phyloP scores from a whole-genome alignment of 176 grass and related monocot genomes.

The Typha latifolia region DNA sequence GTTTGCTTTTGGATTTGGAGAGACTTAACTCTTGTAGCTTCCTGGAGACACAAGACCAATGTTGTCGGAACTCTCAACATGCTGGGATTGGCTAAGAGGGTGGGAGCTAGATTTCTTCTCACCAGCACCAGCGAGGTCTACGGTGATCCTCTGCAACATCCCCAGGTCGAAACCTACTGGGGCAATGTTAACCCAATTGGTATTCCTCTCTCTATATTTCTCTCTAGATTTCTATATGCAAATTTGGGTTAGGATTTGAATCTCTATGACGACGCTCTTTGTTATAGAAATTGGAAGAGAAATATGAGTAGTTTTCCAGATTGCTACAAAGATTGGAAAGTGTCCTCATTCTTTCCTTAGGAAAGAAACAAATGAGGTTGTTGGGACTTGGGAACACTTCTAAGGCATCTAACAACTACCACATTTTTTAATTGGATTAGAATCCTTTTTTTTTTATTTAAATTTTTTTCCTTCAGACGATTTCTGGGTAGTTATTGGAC shows the following conservation, averaged over 20 bases:
- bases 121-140: constrained; percentile 97
- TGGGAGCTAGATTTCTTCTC: constrained; percentile 76
- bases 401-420: too few relatives aligned
- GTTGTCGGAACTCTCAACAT: constrained; percentile 93
- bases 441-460: too few relatives aligned
- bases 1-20: not conserved
- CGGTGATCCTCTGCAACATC: constrained; percentile 86
- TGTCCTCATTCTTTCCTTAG: too few relatives aligned
- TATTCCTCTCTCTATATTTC: constrained; percentile 19
- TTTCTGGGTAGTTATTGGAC: not conserved
- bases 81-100: constrained; percentile 86
- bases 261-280: not conserved
- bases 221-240: not conserved
- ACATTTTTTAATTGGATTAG: too few relatives aligned
- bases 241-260: not conserved
- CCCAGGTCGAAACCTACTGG: constrained; percentile 97
- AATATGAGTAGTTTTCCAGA: too few relatives aligned
- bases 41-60: constrained; percentile 75
- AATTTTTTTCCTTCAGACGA: too few relatives aligned
- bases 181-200: constrained; percentile 97
- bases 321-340: too few relatives aligned
- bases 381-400: too few relatives aligned
- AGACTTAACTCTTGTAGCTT: constrained; percentile 32
- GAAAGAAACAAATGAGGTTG: too few relatives aligned
- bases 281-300: too few relatives aligned